A percentile compares a stretch with the other conserved stretches of the same genome.
Conservation (phyloP, 2,329 filamentous ascomycete species). For the Diaporthe citrichinensis region DNA sequence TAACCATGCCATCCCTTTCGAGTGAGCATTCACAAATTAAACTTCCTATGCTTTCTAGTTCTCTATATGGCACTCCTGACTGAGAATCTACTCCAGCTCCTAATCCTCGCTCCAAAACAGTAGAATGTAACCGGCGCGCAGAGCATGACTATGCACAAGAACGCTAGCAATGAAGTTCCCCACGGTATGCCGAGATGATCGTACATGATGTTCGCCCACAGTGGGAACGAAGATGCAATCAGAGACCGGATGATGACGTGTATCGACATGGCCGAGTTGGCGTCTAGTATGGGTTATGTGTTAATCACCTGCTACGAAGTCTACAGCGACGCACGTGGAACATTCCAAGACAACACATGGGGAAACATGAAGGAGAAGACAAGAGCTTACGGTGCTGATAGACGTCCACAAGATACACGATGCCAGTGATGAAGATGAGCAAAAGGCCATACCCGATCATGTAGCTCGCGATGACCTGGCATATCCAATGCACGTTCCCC, state of each 20-base stretch:
- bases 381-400: conserved; percentile 37
- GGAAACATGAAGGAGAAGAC: neutral
- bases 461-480: conserved; percentile 43
- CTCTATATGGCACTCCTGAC: conserved; percentile 7
- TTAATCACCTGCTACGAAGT: neutral
- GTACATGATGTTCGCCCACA: conserved; percentile 44
- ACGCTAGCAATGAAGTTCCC: conserved; percentile 44
- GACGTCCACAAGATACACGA: conserved; percentile 45
- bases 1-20: neutral
- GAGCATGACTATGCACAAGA: conserved; percentile 39
- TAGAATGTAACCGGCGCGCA: conserved; percentile 19
- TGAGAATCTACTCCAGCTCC: conserved; percentile 34
- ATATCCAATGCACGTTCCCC: conserved; percentile 44
- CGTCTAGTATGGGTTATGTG: neutral
- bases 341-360: neutral
- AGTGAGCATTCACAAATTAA: neutral
- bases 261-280: conserved; percentile 45
- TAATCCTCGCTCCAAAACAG: conserved; percentile 26
- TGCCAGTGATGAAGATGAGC: conserved; percentile 44
- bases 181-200: conserved; percentile 42
- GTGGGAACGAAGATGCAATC: conserved; percentile 43
- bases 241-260: conserved; percentile 44
- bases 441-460: conserved; percentile 43
- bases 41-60: neutral
- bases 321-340: neutral